phyloP scores from a whole-genome alignment of 2,329 filamentous ascomycete genomes.

The Sarocladiaceae sp. region DNA sequence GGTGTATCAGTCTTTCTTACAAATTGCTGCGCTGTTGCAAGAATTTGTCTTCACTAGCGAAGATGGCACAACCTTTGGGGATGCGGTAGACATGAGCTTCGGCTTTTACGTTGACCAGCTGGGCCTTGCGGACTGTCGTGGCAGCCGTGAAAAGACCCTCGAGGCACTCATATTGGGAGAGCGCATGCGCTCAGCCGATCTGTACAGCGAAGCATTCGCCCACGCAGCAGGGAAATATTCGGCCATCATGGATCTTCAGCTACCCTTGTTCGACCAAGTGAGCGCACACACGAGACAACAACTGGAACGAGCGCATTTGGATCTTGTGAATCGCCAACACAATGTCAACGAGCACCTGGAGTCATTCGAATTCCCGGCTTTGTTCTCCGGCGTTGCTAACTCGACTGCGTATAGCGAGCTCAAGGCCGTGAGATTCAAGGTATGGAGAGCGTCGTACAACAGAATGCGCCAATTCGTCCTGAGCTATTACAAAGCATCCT shows the following conservation, averaged over 20 bases:
- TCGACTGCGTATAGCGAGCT: slow-evolving; percentile 73
- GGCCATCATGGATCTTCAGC: slow-evolving; percentile 59
- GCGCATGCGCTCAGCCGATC: slow-evolving; percentile 68
- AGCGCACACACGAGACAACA: slow-evolving; percentile 66
- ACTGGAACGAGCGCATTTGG: slow-evolving; percentile 76
- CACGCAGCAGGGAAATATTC: slow-evolving; percentile 86
- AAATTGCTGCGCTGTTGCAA: slow-evolving; percentile 46
- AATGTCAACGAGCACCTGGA: slow-evolving; percentile 68
- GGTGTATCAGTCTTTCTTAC: slow-evolving; percentile 47
- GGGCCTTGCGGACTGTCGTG: slow-evolving; percentile 69
- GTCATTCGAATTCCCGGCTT: slow-evolving; percentile 82
- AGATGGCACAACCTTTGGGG: slow-evolving; percentile 55
- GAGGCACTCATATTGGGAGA: slow-evolving; percentile 88
- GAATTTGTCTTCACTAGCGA: slow-evolving; percentile 51
- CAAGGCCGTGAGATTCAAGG: slow-evolving; percentile 73
- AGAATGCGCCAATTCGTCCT: slow-evolving; percentile 70
- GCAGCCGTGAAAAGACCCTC: slow-evolving; percentile 80
- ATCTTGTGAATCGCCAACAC: slow-evolving; percentile 66
- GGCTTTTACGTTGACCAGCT: slow-evolving; percentile 72
- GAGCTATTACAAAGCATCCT: slow-evolving; percentile 54
- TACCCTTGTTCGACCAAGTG: slow-evolving; percentile 64
- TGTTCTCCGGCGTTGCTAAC: slow-evolving; percentile 83
- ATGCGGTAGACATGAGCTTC: slow-evolving; percentile 58
- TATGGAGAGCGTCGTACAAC: slow-evolving; percentile 70
- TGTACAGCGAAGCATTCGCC: slow-evolving; percentile 89